Evolutionary conservation across 345 rosid genomes (phyloP).

Genomic region (Firmiana major): DNA sequence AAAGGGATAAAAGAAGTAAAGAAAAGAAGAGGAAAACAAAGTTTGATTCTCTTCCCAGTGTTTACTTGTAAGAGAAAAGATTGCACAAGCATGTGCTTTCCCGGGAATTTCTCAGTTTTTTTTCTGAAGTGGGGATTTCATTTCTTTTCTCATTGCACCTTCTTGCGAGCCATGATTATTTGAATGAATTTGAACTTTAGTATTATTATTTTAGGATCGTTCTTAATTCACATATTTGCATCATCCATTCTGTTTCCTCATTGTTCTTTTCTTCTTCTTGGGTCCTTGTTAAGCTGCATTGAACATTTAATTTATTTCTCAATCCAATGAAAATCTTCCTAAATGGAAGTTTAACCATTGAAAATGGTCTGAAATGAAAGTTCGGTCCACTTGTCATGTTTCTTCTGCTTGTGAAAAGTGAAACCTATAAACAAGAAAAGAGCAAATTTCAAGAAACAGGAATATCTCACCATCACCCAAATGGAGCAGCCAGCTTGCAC

Average conservation of each 20-base stretch:
- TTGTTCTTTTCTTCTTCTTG: background rate
- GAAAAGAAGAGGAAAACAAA: background rate
- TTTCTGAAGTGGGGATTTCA: constrained; percentile 4
- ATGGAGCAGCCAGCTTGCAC: constrained; percentile 17
- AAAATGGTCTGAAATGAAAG: background rate
- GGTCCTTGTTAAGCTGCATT: background rate
- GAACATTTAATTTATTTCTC: background rate
- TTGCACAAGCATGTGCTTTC: constrained; percentile 16
- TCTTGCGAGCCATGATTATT: background rate
- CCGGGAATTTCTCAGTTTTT: constrained; percentile 4
- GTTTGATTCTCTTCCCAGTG: constrained; percentile 22
- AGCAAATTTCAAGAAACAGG: background rate
- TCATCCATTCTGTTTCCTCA: background rate
- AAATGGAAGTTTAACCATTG: background rate
- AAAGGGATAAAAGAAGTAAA: constrained; percentile 5
- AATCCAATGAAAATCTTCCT: background rate
- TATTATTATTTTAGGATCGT: background rate
- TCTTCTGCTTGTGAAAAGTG: background rate
- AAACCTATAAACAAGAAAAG: background rate
- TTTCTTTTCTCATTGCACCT: background rate
- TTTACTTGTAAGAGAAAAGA: constrained; percentile 21
- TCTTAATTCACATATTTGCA: background rate
- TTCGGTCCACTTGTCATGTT: background rate
- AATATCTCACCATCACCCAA: background rate
- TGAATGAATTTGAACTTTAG: constrained; percentile 22